Evolutionary conservation across 257 asterid genomes (phyloP).

Genomic region (Ehretia macrophylla): DNA sequence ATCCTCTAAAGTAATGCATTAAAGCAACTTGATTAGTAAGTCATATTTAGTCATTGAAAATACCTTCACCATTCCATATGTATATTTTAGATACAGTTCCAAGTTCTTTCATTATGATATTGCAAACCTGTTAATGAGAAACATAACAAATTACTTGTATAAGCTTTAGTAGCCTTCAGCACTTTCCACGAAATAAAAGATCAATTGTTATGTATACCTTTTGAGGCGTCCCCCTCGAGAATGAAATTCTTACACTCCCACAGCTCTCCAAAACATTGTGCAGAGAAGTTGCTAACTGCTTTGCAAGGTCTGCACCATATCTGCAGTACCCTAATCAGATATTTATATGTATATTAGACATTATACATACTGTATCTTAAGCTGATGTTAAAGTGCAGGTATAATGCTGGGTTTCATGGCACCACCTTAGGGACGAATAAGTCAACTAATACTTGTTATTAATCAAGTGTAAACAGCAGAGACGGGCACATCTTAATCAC

Average conservation of each 20-base stretch:
- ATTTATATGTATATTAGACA: constrained; percentile 6
- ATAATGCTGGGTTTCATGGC: no score
- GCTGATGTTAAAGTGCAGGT: no score
- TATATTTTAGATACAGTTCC: constrained; percentile 67
- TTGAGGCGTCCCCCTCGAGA: constrained; percentile 90
- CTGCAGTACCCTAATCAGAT: constrained; percentile 71
- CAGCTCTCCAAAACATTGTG: constrained; percentile 78
- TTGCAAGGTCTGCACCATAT: constrained; percentile 82
- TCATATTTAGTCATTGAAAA: constrained; percentile 1
- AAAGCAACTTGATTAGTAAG: constrained; percentile 4
- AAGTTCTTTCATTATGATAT: constrained; percentile 60
- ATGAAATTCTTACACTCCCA: constrained; percentile 87
- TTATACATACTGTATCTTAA: not conserved
- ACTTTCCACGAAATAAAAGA: not conserved
- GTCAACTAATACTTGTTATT: no score
- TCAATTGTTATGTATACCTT: constrained; percentile 40
- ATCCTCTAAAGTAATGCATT: constrained; percentile 13
- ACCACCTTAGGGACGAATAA: no score
- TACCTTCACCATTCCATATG: constrained; percentile 98
- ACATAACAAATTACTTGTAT: not conserved
- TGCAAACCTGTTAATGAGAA: constrained; percentile 43
- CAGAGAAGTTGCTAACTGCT: constrained; percentile 64
- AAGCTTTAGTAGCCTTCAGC: not conserved
- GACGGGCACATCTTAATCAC: no score
- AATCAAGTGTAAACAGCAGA: no score